Base-by-base conservation (phyloP, 495 filamentous ascomycete genomes). In the Neurospora sp. region DNA sequence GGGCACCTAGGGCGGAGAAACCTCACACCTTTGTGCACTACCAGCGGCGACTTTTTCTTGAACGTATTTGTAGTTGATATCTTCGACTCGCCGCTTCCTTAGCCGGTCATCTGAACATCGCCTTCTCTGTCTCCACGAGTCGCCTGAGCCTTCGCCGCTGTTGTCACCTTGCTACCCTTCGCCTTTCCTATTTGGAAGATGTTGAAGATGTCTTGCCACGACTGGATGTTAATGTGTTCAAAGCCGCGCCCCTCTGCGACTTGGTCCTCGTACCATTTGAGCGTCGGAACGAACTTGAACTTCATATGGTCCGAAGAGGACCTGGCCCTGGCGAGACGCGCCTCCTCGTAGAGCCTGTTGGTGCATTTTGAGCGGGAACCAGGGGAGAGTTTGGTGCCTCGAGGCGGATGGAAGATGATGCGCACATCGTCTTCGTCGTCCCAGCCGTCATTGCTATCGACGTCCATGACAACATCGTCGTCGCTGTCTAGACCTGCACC, bases 251-350 rank as follows among this genome's bases (percentile, higher is more conserved):
- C 84, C 70, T 85, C 84, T 1, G 70, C 74, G 54, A 72, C 54
- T 73, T 85, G 82, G 39, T 85, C 79, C 5, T 74, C 72, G 71
- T 86, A 86, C 85, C 85, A 86, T 6, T 83, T 78, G 46, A 74
- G 62, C 3, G 84, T 86, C 2, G 82, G 81, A 35, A 72, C 70
- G 71, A 84, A 85, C 40, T 76, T 70, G 73, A 83, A 85, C 39
- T 40, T 41, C 76, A 85, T 84, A 7, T 62, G 62, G 27, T 73
- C 70, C 16, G 74, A 69, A 2, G 74, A 69, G 3, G 69, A 31
- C 20, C 79, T 46, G 7, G 76, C 72, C 14, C 75, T 77, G 3
- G 79, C 79, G 12, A 77, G 72, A 3, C 76, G 71, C 4, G 81
- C 80, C 9, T 77, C 77, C 71, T 85, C 81, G 73, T 82, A 81